Evolutionary conservation across 1,284 basidiomycete genomes (phyloP).

Genomic region (Puccinia horiana): DNA sequence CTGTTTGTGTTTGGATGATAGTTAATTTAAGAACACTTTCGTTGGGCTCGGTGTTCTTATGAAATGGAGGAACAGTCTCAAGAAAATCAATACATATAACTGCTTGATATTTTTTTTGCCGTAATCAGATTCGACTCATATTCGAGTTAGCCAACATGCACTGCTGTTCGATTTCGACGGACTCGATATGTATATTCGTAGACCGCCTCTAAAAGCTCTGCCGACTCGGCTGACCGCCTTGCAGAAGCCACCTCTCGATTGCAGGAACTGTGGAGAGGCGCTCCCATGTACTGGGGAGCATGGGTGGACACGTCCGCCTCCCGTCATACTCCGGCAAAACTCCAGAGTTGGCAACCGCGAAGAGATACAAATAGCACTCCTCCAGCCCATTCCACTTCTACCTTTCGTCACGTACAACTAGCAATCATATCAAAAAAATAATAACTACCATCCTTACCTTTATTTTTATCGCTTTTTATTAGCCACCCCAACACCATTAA

Average conservation of each 20-base stretch:
- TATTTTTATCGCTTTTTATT: not conserved
- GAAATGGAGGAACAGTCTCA: constrained; percentile 68
- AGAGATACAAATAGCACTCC: too few species aligned
- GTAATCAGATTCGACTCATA: constrained; percentile 74
- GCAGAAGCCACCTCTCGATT: constrained; percentile 69
- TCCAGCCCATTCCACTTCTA: too few species aligned
- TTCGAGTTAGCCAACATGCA: constrained; percentile 82
- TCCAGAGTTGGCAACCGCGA: too few species aligned
- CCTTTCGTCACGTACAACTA: too few species aligned
- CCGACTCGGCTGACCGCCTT: constrained; percentile 70
- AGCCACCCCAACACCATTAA: not conserved
- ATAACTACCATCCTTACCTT: not conserved
- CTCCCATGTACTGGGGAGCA: too few species aligned
- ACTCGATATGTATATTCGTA: constrained; percentile 90
- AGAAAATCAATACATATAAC: constrained; percentile 74
- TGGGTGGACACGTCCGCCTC: too few species aligned
- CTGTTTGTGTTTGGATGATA: constrained; percentile 68
- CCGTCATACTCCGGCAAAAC: too few species aligned
- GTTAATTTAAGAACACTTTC: constrained; percentile 54
- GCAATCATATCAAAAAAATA: too few species aligned
- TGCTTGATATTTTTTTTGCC: constrained; percentile 65
- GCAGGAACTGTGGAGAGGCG: too few species aligned
- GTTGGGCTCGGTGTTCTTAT: constrained; percentile 58
- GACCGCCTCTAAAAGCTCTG: constrained; percentile 73
- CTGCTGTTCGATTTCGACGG: constrained; percentile 70